Evolutionary conservation across 805 yeast species (phyloP).

Genomic region (Ogataea sp.): DNA sequence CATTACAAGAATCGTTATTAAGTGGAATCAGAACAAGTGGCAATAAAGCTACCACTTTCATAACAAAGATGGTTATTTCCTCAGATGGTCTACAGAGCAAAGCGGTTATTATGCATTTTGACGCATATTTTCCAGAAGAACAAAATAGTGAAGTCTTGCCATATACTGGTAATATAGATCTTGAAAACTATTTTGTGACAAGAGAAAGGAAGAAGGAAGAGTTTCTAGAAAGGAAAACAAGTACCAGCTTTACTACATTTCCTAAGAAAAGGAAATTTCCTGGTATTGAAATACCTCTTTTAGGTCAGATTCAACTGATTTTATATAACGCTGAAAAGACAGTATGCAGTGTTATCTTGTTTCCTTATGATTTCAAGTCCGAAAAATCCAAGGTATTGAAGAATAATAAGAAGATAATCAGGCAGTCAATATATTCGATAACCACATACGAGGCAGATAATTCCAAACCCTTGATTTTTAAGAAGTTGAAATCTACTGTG

Average conservation of each 20-base stretch:
- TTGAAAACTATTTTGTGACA: conserved; percentile 17
- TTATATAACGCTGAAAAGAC: conserved; percentile 23
- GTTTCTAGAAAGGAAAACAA: neutral
- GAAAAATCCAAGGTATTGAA: conserved; percentile 5
- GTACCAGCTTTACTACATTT: neutral
- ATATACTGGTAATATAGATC: conserved; percentile 23
- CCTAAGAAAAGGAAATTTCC: conserved; percentile 18
- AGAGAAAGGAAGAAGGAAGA: conserved; percentile 8
- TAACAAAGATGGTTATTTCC: conserved; percentile 18
- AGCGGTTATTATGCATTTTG: conserved; percentile 13
- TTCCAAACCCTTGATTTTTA: conserved; percentile 1
- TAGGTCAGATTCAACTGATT: conserved; percentile 22
- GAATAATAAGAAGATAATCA: conserved; percentile 20
- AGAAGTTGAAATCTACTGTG: conserved; percentile 16
- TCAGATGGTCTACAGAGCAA: neutral
- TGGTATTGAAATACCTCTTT: conserved; percentile 18
- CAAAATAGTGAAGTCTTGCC: conserved; percentile 12
- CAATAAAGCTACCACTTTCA: conserved; percentile 14
- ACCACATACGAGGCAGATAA: conserved; percentile 13
- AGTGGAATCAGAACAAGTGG: conserved; percentile 10
- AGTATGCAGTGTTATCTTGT: conserved; percentile 14
- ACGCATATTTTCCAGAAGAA: conserved; percentile 14
- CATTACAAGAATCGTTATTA: conserved; percentile 16
- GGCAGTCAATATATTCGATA: conserved; percentile 14
- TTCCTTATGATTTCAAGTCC: conserved; percentile 18